Evolutionary conservation across 768 basidiomycete species (phyloP).

Genomic region (Serpula lacrymans): DNA sequence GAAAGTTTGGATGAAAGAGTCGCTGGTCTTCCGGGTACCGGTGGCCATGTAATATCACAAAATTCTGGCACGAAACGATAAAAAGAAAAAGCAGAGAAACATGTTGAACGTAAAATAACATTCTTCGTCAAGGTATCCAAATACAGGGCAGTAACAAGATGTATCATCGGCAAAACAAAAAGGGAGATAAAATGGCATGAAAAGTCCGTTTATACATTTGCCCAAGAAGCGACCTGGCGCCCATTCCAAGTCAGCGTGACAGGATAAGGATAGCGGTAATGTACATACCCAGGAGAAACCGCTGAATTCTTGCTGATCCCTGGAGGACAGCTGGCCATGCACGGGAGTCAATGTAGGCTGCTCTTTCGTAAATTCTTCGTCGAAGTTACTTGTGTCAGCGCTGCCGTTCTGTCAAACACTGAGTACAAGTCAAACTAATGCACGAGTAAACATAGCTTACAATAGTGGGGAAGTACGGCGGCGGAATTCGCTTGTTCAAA

Average conservation of each 20-base stretch:
- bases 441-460: slow-evolving; percentile 44
- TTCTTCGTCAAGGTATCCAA: slow-evolving; percentile 31
- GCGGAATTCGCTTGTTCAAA: slow-evolving; percentile 94
- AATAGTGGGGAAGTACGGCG: slow-evolving; percentile 96
- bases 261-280: no score
- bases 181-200: slow-evolving; percentile 22
- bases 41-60: slow-evolving; percentile 55
- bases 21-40: slow-evolving; percentile 63
- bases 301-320: slow-evolving; percentile 93
- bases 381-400: slow-evolving; percentile 90
- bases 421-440: slow-evolving; percentile 4
- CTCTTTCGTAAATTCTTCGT: slow-evolving; percentile 95
- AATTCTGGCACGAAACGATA: slow-evolving; percentile 24
- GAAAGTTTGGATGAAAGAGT: slow-evolving; percentile 32
- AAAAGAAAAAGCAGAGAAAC: slow-evolving; percentile 6
- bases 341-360: slow-evolving; percentile 98
- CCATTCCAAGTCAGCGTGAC: no score
- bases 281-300: slow-evolving; percentile 88
- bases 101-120: slow-evolving; percentile 1
- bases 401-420: slow-evolving; percentile 59
- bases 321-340: slow-evolving; percentile 84
- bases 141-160: slow-evolving; percentile 32
- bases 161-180: slow-evolving; percentile 31
- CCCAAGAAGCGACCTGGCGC: slow-evolving; percentile 47
- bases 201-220: slow-evolving; percentile 45